phyloP scores from a whole-genome alignment of 2,329 filamentous ascomycete species.

The Pezicula rhizophila region DNA sequence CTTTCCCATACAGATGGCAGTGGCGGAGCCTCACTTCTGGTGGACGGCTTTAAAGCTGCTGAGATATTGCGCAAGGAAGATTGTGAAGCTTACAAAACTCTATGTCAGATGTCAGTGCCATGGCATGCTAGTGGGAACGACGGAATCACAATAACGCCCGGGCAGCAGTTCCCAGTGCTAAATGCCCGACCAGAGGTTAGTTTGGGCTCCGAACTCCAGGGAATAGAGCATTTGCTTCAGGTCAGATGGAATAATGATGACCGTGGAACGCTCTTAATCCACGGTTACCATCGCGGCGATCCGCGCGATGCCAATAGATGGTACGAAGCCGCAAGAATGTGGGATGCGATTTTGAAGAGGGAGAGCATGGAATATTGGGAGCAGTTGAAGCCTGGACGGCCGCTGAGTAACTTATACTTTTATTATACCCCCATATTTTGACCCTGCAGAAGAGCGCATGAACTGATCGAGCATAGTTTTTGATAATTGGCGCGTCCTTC shows the following conservation, averaged over 20 bases:
- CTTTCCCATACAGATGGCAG: constrained; percentile 66
- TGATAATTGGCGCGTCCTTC: constrained; percentile 92
- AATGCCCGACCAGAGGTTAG: constrained; percentile 43
- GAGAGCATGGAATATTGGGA: constrained; percentile 68
- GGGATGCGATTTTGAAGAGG: constrained; percentile 62
- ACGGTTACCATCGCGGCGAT: constrained; percentile 19
- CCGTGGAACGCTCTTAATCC: constrained; percentile 52
- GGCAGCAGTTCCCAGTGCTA: constrained; percentile 65
- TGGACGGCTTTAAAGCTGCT: constrained; percentile 80
- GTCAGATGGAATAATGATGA: constrained; percentile 95
- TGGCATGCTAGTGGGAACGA: constrained; percentile 85
- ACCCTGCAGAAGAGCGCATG: background rate
- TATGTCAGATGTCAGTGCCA: constrained; percentile 54
- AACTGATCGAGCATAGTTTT: constrained; percentile 54
- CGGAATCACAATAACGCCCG: constrained; percentile 73
- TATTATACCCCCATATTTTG: background rate
- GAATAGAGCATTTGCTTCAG: constrained; percentile 45
- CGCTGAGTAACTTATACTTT: constrained; percentile 55
- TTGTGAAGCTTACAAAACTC: constrained; percentile 46
- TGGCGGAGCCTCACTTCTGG: constrained; percentile 75
- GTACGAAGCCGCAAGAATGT: constrained; percentile 76
- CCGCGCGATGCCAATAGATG: constrained; percentile 39
- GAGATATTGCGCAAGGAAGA: constrained; percentile 48
- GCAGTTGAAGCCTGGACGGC: constrained; percentile 71
- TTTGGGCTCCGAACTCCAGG: constrained; percentile 25